Base-by-base conservation (phyloP, 306 rosid genomes). In the Vachellia pachyceras region DNA sequence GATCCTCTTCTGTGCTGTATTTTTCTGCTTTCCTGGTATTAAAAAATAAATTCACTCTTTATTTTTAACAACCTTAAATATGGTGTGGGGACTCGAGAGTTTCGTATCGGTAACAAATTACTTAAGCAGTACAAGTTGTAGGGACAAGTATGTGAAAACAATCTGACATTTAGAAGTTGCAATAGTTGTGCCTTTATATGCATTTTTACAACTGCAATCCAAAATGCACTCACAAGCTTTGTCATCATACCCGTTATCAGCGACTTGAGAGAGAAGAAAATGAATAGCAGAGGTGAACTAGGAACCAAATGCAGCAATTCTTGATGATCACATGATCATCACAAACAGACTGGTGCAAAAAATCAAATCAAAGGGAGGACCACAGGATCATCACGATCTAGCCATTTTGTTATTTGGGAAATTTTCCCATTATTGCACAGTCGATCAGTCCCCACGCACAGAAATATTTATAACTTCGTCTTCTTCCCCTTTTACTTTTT, bases 241-340 rank as follows among this genome's bases (percentile, higher is more conserved):
- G 61, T 42, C 79, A 73, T 77, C 45, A 52, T 29, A 61, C 73
- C 40, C 85, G 50, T 73, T 50, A 69, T 22, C 57, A 45, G 29
- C 49, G 25, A 41, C n/a, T 41, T 42, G 11, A 41, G 54, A 42
- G 54, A 54, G 61, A 54, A 57, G 12, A 41, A 22, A 35, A 44
- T 6, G 6, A 10, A 23, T 45, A 70, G 37, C 75, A 23, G 39
- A n/a, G 41, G 72, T 65, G 76, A 65, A 55, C 73, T 54, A 79
- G 7, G 71, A 49, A 41, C 5, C 42, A 42, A 66, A 22, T 52
- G 61, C 5, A 71, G 57, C 10, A 78, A 36, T 63, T 39, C 8
- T 23, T 36, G 81, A 66, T 86, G 88, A 84, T 86, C 88, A 81
- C 84, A 67, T 72, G 69, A 80, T 36, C 65, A 78, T 80, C 55